A percentile compares a stretch with the other conserved stretches of the same genome.
Evolutionary conservation across 352 stramenopile species (phyloP).

Genomic region (Globisporangium paroecandrum): DNA sequence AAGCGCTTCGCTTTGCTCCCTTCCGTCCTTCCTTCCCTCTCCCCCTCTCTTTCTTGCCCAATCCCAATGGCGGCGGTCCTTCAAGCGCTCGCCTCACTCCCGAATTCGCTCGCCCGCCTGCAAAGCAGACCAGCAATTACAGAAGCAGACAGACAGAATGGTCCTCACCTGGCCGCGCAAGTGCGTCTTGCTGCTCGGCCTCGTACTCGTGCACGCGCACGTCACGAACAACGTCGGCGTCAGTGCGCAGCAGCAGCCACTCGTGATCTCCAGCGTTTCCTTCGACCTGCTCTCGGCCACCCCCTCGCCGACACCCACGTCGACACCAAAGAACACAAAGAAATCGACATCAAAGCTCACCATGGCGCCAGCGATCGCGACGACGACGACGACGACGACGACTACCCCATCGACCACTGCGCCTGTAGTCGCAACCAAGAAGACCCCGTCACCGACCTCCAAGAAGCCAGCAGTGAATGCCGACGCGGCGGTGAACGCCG

Average conservation of each 20-base stretch:
- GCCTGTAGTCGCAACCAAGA: neutral
- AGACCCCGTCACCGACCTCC: neutral
- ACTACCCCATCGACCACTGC: neutral
- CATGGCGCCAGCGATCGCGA: neutral
- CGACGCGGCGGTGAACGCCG: neutral
- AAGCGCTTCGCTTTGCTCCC: neutral
- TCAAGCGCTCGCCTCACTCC: conserved; percentile 1
- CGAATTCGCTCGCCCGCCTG: conserved; percentile 3
- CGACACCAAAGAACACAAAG: neutral
- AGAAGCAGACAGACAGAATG: neutral
- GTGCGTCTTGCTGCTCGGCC: conserved; percentile 6
- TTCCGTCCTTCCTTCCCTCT: neutral
- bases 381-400: too few relatives aligned
- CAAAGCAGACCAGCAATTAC: neutral
- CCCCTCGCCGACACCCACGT: neutral
- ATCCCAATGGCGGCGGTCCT: neutral
- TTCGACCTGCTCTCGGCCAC: neutral
- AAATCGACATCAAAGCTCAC: neutral
- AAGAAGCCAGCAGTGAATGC: neutral
- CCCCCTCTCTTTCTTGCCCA: neutral
- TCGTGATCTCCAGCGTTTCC: neutral
- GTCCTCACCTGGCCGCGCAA: conserved; percentile 6
- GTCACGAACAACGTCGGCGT: neutral
- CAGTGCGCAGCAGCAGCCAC: neutral
- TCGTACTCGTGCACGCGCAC: conserved; percentile 1